Evolutionary conservation across 495 filamentous ascomycete genomes (phyloP), one percentile per base, ranked within the genome.

Genomic region (Chaetomidium leptoderma): DNA sequence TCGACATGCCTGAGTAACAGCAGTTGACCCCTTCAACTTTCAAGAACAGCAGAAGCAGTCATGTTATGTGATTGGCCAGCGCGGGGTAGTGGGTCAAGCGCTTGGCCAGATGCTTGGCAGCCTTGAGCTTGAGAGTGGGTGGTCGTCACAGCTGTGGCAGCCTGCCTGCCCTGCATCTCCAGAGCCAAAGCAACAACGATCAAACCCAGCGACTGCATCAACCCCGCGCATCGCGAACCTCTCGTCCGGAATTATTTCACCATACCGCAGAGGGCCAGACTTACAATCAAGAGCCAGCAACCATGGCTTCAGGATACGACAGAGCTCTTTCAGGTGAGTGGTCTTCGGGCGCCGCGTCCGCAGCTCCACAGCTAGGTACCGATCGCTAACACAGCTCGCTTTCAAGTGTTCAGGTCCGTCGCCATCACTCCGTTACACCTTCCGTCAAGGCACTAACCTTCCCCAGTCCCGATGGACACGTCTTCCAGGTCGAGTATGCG

Each of bases 401-500:
- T 70, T 52, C 53, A 89, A n/a, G 86, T 89, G 54, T 88, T 87
- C 75, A 87, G 84, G 77, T 80, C 62, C 56, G 86, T 86, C 68
- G 43, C 29, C 6, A 43, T 6, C 13, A 2, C 27, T 21, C 1
- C 24, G 6, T 46, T 33, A 29, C 32, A 17, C 36, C 29, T 48
- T 60, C 59, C 71, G 76, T 62, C 33, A 23, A 40, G 7, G 3
- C 46, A 78, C 70, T 76, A 40, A 64, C 63, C 46, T 49, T 57
- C 60, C 48, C 29, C 63, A 97, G 92, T 79, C 93, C 93, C 63
- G 93, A 98, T 77, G 93, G 93, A 74, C 93, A 98, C 78, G 92
- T 98, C 64, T 97, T 98, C 81, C 93, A 98, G 74, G 93, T 98
- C 66, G 93, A 98, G 80, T 98, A 98, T 81, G 93, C 93, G 56